Base-by-base conservation (phyloP, 1,284 basidiomycete species). In the Rugosomyces carneus region DNA sequence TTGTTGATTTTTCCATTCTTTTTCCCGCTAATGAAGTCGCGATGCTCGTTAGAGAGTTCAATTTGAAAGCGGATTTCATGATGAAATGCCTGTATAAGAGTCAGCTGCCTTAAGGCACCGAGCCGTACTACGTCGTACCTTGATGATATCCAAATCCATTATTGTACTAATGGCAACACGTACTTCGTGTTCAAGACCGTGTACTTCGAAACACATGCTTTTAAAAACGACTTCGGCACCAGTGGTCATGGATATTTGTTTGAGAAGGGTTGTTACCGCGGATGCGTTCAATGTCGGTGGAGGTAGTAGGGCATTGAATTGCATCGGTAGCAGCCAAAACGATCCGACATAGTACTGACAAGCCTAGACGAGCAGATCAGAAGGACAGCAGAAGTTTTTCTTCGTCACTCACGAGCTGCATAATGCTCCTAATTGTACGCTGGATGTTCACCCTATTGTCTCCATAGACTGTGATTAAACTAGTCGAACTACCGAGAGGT, bases 1-100 rank as follows among this genome's bases (percentile, higher is more conserved):
- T 96, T 96, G 74, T 96, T 96, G 64, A 96, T 92, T 70, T 97
- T 97, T 51, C 93, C 93, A 57, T 96, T 96, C 76, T 96, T 96
- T 75, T 97, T 97, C 39, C 93, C 93, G 48, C 88, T 90, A 66
- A 99, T 97, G 66, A 99, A 99, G 58, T 99, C 96, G 54, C 94
- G 86, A 60, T 98, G 94, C 64, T 98, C 95, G 63, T 95, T 97
- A 37, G 94, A 91, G 9, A 99, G 80, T 69, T 99, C 96, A 51
- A 98, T 93, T 69, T 98, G 95, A 75, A 99, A 98, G 42, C 93
- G 89, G 52, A 99, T 92, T 70, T 99, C 94, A 61, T 94, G 91
- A 60, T 96, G 92, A 75, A 94, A 98, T 42, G 81, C 74, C 88
- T 93, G 59, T 1, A 35, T 29, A 10, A 4, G 18, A 26, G 5